Percentiles rank a stretch among this genome's conserved stretches.
Evolutionary conservation across 441 rosid genomes (phyloP).

Genomic region (Brassica hybrid): DNA sequence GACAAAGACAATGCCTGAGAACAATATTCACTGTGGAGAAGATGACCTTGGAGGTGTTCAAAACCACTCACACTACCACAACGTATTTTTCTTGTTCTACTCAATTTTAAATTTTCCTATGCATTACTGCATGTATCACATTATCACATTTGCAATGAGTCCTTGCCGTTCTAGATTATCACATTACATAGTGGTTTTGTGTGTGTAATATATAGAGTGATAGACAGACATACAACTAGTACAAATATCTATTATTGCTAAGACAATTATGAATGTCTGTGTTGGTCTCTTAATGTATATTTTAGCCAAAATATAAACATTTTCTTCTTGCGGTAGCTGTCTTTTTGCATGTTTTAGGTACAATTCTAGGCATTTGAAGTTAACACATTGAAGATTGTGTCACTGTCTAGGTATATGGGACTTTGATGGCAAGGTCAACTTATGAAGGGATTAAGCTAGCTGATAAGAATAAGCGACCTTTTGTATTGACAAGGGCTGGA

Average conservation of each 20-base stretch:
- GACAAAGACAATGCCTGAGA: slow-evolving; percentile 94
- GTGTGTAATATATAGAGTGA: slow-evolving; percentile 19
- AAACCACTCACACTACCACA: slow-evolving; percentile 89
- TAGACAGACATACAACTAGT: background rate
- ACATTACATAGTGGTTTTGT: slow-evolving; percentile 54
- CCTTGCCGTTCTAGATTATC: slow-evolving; percentile 3
- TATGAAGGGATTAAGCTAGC: too few relatives aligned
- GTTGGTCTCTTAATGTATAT: background rate
- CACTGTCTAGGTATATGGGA: slow-evolving; percentile 76
- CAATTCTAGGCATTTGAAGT: background rate
- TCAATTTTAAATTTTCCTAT: background rate
- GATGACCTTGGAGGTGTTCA: slow-evolving; percentile 85
- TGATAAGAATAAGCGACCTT: too few relatives aligned
- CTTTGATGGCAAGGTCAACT: slow-evolving; percentile 98
- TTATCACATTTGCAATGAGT: background rate
- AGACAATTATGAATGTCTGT: slow-evolving; percentile 44
- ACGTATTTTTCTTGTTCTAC: slow-evolving; percentile 55
- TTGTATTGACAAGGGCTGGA: too few relatives aligned
- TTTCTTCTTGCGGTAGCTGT: background rate
- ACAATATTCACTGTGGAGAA: slow-evolving; percentile 84
- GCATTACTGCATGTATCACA: too few relatives aligned
- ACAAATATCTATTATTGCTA: slow-evolving; percentile 68
- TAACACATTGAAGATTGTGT: background rate
- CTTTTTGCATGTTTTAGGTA: background rate
- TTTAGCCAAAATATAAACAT: background rate